phyloP scores from a whole-genome alignment of 2,329 filamentous ascomycete genomes.

The Knufia fluminis region DNA sequence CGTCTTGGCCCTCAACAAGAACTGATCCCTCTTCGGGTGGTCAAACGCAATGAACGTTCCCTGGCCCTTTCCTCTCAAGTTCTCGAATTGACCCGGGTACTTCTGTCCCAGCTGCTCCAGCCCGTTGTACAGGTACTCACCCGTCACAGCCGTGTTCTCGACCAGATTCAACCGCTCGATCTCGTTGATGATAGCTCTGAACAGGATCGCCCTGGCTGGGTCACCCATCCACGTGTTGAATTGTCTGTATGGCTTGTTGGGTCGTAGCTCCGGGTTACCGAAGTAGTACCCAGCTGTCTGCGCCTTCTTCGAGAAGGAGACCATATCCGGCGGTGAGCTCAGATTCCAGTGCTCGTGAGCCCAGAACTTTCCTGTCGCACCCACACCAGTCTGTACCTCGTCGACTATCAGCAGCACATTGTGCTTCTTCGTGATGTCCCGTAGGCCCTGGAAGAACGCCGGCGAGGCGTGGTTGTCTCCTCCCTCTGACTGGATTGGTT shows the following conservation, averaged over 20 bases:
- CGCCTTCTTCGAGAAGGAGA: conserved; percentile 92
- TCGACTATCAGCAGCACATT: conserved; percentile 65
- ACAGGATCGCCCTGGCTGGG: conserved; percentile 72
- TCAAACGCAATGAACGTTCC: conserved; percentile 94
- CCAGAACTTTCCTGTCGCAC: conserved; percentile 91
- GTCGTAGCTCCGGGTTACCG: conserved; percentile 66
- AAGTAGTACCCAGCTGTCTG: conserved; percentile 92
- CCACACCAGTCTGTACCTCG: conserved; percentile 88
- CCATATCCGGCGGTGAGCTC: conserved; percentile 72
- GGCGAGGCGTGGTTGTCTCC: conserved; percentile 90
- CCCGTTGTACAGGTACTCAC: conserved; percentile 66
- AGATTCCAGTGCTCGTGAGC: conserved; percentile 93
- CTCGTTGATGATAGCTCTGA: conserved; percentile 77
- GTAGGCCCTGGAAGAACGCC: conserved; percentile 75
- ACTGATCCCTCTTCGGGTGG: conserved; percentile 66
- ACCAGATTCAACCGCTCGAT: conserved; percentile 70
- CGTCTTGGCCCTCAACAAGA: conserved; percentile 68
- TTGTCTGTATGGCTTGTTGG: conserved; percentile 89
- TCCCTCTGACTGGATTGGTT: conserved; percentile 88
- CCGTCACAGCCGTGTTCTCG: conserved; percentile 64
- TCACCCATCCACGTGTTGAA: conserved; percentile 99
- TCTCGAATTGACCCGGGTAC: conserved; percentile 69
- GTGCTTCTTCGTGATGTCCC: conserved; percentile 67
- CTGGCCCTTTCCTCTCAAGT: conserved; percentile 77
- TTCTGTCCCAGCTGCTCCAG: conserved; percentile 58